Conservation (phyloP, 805 yeast genomes). For the Zygosaccharomyces gambellarensis region DNA sequence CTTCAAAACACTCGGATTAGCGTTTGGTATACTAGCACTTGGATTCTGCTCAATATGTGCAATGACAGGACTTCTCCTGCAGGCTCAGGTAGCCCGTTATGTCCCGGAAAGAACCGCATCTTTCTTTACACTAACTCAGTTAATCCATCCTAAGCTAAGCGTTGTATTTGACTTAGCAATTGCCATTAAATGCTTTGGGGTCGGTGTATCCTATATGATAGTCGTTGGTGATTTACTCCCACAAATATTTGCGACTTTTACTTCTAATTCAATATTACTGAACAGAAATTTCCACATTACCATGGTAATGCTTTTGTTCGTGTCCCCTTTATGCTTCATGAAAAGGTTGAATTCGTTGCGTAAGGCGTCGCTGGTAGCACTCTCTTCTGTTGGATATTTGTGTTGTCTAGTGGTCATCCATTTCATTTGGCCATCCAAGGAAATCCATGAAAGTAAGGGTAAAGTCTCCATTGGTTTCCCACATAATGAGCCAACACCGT, state of each 20-base stretch:
- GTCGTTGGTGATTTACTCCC: slow-evolving; percentile 72
- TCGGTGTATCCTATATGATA: slow-evolving; percentile 60
- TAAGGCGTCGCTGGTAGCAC: slow-evolving; percentile 78
- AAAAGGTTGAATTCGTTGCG: slow-evolving; percentile 75
- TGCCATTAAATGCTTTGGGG: slow-evolving; percentile 68
- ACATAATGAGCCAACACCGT: slow-evolving; percentile 40
- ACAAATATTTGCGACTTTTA: slow-evolving; percentile 38
- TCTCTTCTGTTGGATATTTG: slow-evolving; percentile 74
- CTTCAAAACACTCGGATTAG: slow-evolving; percentile 39
- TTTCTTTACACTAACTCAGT: slow-evolving; percentile 56
- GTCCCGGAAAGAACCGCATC: slow-evolving; percentile 53
- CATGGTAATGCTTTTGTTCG: slow-evolving; percentile 44
- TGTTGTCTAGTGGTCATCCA: slow-evolving; percentile 71
- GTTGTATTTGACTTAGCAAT: slow-evolving; percentile 63
- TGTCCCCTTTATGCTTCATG: slow-evolving; percentile 58
- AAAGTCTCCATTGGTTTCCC: slow-evolving; percentile 47
- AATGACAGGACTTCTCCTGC: slow-evolving; percentile 51
- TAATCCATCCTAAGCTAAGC: slow-evolving; percentile 56
- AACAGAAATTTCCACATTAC: slow-evolving; percentile 60
- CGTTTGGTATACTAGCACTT: slow-evolving; percentile 25
- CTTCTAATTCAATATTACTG: slow-evolving; percentile 34
- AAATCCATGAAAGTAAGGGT: slow-evolving; percentile 40
- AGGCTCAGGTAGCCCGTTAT: slow-evolving; percentile 52
- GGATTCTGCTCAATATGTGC: slow-evolving; percentile 30
- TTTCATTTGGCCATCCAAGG: slow-evolving; percentile 38